A percentile compares a stretch with the other conserved stretches of the same genome.
phyloP scores from a whole-genome alignment of 2,329 filamentous ascomycete genomes.

The Cordyceps militaris region DNA sequence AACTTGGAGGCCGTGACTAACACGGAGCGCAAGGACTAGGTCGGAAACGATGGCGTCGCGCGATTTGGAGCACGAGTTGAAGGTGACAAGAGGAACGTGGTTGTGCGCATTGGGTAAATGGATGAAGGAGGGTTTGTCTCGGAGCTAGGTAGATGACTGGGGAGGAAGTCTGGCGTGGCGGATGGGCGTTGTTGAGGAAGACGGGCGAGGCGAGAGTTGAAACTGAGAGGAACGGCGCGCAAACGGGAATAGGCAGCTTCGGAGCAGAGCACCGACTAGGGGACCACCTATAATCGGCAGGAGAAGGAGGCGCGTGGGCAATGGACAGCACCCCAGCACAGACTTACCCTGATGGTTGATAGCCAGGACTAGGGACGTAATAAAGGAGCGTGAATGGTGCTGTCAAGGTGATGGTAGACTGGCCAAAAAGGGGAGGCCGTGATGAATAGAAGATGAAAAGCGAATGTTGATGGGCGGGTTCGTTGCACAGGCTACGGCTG shows the following conservation, averaged over 20 bases:
- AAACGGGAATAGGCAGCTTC: conserved; percentile 5
- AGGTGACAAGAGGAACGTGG: background rate
- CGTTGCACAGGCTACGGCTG: background rate
- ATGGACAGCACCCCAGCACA: background rate
- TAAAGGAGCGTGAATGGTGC: background rate
- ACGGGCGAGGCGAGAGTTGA: background rate
- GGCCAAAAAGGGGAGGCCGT: no score
- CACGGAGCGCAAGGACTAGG: background rate
- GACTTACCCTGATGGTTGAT: conserved; percentile 8
- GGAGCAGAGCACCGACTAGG: background rate
- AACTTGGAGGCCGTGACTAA: background rate
- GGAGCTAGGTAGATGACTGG: conserved; percentile 1
- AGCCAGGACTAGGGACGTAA: background rate
- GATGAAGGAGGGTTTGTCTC: background rate
- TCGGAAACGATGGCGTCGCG: background rate
- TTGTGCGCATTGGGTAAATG: background rate
- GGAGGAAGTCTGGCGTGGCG: background rate
- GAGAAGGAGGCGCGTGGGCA: background rate
- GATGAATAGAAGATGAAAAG: no score
- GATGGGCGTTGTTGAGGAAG: background rate
- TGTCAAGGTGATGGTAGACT: background rate
- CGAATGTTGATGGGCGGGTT: background rate
- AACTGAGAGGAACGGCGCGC: background rate
- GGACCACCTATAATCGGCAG: background rate
- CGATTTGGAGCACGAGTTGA: background rate